phyloP scores from a whole-genome alignment of 805 yeast genomes.

The Ogataea saltuana region DNA sequence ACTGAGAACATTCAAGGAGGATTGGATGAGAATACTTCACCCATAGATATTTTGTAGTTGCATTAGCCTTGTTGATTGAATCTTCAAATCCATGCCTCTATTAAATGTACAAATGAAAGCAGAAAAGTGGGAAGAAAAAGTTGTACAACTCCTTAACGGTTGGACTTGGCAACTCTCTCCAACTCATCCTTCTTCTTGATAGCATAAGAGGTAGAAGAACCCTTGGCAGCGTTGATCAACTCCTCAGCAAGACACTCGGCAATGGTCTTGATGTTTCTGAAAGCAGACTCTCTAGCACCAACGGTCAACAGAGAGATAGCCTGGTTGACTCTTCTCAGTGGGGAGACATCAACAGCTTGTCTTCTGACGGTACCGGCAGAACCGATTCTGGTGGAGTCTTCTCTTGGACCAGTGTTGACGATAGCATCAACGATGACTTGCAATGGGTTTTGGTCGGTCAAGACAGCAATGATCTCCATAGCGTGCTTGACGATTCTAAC shows the following conservation, averaged over 20 bases:
- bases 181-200: slow-evolving; percentile 99
- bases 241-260: slow-evolving; percentile 99
- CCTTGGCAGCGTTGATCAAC: slow-evolving; percentile 99
- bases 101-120: slow-evolving; percentile 13
- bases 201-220: slow-evolving; percentile 99
- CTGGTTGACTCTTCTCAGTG: slow-evolving; percentile 99
- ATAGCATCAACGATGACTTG: slow-evolving; percentile 99
- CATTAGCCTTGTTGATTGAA: slow-evolving; percentile 8
- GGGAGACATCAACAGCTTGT: slow-evolving; percentile 99
- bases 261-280: slow-evolving; percentile 99
- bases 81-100: slow-evolving; percentile 9
- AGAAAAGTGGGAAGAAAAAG: slow-evolving; percentile 5
- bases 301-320: slow-evolving; percentile 96
- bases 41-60: slow-evolving; percentile 2
- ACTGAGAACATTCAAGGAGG: slow-evolving; percentile 1
- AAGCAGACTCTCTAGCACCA: slow-evolving; percentile 99
- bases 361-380: slow-evolving; percentile 99
- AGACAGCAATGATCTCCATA: slow-evolving; percentile 93
- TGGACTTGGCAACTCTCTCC: slow-evolving; percentile 99
- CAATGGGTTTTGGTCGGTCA: slow-evolving; percentile 99
- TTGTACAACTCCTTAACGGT: slow-evolving; percentile 72
- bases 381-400: slow-evolving; percentile 99
- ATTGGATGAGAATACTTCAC: not conserved
- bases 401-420: slow-evolving; percentile 99
- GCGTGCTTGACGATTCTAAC: slow-evolving; percentile 99